Conservation (phyloP, 495 filamentous ascomycete genomes). For the Aspergillus mulundensis region DNA sequence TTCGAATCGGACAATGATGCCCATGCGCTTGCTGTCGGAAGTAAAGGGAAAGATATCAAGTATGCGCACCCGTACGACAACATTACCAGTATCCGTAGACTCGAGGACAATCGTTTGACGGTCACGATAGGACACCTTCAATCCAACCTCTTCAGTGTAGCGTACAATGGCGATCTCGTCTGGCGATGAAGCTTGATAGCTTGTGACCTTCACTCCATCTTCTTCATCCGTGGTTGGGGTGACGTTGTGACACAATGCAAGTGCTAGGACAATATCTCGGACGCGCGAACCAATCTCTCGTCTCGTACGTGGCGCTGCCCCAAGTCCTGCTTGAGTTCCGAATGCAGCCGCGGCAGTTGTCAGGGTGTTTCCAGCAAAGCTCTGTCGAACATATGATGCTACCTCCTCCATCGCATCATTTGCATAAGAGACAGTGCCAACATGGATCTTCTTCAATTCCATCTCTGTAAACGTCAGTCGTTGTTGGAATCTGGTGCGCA, state of each 20-base stretch:
- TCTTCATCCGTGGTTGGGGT: conserved; percentile 87
- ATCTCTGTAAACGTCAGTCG: conserved; percentile 56
- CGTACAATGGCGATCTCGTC: conserved; percentile 98
- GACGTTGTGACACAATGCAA: conserved; percentile 96
- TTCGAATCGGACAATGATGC: conserved; percentile 86
- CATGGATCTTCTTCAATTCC: conserved; percentile 98
- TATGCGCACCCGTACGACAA: conserved; percentile 82
- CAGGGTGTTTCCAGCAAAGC: conserved; percentile 60
- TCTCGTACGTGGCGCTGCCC: conserved; percentile 69
- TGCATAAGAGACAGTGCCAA: conserved; percentile 95
- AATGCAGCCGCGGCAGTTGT: conserved; percentile 72
- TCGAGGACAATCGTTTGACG: conserved; percentile 78
- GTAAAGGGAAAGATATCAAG: conserved; percentile 97
- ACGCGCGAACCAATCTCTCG: conserved; percentile 92
- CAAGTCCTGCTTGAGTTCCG: conserved; percentile 50
- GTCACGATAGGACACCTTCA: conserved; percentile 81
- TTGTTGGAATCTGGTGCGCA: neutral
- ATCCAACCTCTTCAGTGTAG: conserved; percentile 90
- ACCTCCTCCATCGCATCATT: conserved; percentile 99
- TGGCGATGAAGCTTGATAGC: conserved; percentile 93
- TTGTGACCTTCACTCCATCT: conserved; percentile 69
- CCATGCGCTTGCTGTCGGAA: conserved; percentile 96
- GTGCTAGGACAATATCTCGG: conserved; percentile 81
- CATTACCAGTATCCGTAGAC: conserved; percentile 67
- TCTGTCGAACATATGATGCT: conserved; percentile 74